Conservation (phyloP, 768 basidiomycete genomes). For the Trametes sanguinea region DNA sequence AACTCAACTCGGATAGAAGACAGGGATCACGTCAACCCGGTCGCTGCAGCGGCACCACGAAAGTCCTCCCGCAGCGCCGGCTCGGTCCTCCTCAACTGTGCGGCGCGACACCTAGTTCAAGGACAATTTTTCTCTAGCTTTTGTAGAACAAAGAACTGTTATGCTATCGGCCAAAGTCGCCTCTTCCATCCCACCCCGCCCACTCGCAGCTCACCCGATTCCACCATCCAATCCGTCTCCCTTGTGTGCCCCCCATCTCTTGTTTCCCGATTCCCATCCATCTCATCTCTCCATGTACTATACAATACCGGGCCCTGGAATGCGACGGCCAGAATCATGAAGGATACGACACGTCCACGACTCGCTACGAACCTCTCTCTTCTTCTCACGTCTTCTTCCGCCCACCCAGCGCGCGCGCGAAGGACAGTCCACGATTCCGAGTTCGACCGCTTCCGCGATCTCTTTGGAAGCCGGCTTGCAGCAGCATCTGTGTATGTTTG, state of each 20-base stretch:
- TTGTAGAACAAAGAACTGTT: conserved; percentile 25
- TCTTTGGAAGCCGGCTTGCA: conserved; percentile 10
- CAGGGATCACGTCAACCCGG: background rate
- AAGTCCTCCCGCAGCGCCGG: conserved; percentile 1
- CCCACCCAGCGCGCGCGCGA: background rate
- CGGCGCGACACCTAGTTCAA: conserved; percentile 4
- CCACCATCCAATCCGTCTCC: background rate
- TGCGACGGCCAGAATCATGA: conserved; percentile 25
- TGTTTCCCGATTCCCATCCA: background rate
- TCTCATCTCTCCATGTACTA: conserved; percentile 15
- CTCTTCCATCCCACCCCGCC: conserved; percentile 15
- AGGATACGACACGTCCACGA: conserved; percentile 24
- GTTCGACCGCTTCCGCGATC: background rate
- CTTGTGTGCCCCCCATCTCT: background rate
- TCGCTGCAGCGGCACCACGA: conserved; percentile 6
- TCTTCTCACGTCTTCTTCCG: background rate
- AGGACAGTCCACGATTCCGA: conserved; percentile 9
- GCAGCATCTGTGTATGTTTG: conserved; percentile 1
- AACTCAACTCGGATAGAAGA: conserved; percentile 4
- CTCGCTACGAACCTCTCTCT: conserved; percentile 12
- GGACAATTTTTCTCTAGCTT: conserved; percentile 10
- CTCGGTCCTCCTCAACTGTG: background rate
- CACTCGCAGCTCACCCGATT: conserved; percentile 8
- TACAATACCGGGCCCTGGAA: conserved; percentile 24
- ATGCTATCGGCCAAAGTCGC: conserved; percentile 24